Conservation (phyloP, 1,284 basidiomycete genomes). For the Bjerkandera adusta region DNA sequence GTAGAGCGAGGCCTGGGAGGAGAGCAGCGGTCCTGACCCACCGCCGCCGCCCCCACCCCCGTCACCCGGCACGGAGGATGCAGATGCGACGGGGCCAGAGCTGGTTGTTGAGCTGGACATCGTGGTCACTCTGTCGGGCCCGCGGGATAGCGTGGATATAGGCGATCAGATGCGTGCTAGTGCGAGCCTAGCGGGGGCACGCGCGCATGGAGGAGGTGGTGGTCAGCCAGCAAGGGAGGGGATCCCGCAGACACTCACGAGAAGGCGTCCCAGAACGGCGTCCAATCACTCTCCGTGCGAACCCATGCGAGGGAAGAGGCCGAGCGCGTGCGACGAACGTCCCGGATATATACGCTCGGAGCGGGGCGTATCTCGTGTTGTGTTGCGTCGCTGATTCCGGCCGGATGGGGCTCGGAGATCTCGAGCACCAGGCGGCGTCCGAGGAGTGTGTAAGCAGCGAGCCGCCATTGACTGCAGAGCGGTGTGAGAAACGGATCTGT, state of each 20-base stretch:
- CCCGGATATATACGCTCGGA: too few relatives aligned
- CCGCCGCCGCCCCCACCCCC: background rate
- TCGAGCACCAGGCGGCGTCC: too few relatives aligned
- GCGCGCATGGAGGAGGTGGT: background rate
- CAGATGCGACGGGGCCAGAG: too few relatives aligned
- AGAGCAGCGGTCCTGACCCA: constrained; percentile 1
- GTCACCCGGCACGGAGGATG: background rate
- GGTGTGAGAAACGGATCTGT: too few relatives aligned
- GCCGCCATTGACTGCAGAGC: too few relatives aligned
- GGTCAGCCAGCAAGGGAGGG: background rate
- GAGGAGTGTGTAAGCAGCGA: too few relatives aligned
- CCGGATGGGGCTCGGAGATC: too few relatives aligned
- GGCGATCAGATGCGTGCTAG: background rate
- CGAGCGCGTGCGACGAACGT: too few relatives aligned
- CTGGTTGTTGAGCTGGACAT: background rate
- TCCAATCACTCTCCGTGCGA: background rate
- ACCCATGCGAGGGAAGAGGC: too few relatives aligned
- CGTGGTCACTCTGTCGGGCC: background rate
- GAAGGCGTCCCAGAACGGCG: background rate
- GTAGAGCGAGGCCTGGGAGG: constrained; percentile 15
- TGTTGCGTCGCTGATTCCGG: too few relatives aligned
- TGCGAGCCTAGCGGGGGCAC: background rate
- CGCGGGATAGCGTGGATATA: background rate
- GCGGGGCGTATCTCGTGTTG: too few relatives aligned
- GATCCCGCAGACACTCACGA: background rate